These are phyloP conservation scores for Vitis hybrid DNA, from an alignment of 177 flowering plant species.

Conservation along the genomic window DNA sequence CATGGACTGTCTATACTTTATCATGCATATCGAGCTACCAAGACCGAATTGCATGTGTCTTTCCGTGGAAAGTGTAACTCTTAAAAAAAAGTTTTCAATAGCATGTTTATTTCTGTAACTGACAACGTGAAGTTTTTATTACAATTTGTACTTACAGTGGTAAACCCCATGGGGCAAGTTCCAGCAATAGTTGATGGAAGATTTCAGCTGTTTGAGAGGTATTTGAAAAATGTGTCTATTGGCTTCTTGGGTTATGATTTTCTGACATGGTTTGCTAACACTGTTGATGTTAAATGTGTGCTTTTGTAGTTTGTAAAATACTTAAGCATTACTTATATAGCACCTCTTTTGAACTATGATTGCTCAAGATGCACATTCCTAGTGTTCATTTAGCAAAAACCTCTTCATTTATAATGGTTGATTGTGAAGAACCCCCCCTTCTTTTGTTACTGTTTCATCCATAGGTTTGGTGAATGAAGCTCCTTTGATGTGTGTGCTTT, in stretches of 20 bases:
- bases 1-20: background rate
- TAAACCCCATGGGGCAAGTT: conserved; percentile 70
- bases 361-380: too few species aligned
- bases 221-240: background rate
- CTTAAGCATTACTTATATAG: too few species aligned
- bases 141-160: conserved; percentile 33
- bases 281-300: too few species aligned
- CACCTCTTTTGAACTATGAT: too few species aligned
- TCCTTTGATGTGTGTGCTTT: background rate
- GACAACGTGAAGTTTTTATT: background rate
- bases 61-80: too few species aligned
- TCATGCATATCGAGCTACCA: too few species aligned
- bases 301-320: too few species aligned
- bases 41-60: too few species aligned
- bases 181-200: conserved; percentile 82
- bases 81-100: too few species aligned
- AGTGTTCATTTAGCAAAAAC: too few species aligned
- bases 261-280: too few species aligned
- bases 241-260: background rate
- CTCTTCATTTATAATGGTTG: background rate
- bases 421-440: background rate
- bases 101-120: background rate
- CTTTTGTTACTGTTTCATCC: background rate
- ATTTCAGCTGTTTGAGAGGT: conserved; percentile 92
- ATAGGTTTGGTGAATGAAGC: background rate